Evolutionary conservation across 345 rosid genomes (phyloP), one percentile per base, ranked within the genome.

Genomic region (Eucalyptus sp.): DNA sequence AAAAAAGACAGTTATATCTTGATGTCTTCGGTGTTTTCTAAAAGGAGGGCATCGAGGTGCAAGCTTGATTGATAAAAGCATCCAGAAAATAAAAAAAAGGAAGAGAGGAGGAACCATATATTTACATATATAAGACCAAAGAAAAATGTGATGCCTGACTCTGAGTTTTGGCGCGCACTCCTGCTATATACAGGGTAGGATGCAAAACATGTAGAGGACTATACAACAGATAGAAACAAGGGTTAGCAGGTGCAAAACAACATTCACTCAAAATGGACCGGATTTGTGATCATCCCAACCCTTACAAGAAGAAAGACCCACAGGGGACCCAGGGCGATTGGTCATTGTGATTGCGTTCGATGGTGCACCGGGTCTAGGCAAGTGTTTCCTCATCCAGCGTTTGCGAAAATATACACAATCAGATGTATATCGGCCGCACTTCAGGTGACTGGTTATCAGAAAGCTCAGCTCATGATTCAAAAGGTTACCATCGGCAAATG

Each of bases 401-500:
- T 25, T 41, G 48, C 9, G 5, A 20, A 10, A 20, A 76, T 37
- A 41, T 37, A 41, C 84, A 76, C 48, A 76, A 20, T 76, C 48
- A 3, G 48, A 76, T 76, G 84, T 20, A 20, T 52, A 76, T 41
- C 5, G 4, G 29, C 44, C 4, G 5, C 2, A 13, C 81, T 71
- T 71, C 44, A 71, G 81, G 81, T 33, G 44, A 71, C 81, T 71
- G 7, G 81, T 11, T 11, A 76, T 41, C 27, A 3, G 15, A 41
- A 41, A 41, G 48, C 10, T 76, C 48, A 41, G 48, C 27, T 76
- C 15, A 4, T 76, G 84, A 41, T 76, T 76, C 27, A 41, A 49
- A 71, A 27, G 85, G 52, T 93, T 83, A 95, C 97, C 98, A 98
- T 58, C 98, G 94, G 95, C 95, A 94, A 58, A 97, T 95, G 79